Percentiles rank a stretch among this genome's conserved stretches.
Evolutionary conservation across 495 filamentous ascomycete genomes (phyloP).

Genomic region (Xylaria palmicola): DNA sequence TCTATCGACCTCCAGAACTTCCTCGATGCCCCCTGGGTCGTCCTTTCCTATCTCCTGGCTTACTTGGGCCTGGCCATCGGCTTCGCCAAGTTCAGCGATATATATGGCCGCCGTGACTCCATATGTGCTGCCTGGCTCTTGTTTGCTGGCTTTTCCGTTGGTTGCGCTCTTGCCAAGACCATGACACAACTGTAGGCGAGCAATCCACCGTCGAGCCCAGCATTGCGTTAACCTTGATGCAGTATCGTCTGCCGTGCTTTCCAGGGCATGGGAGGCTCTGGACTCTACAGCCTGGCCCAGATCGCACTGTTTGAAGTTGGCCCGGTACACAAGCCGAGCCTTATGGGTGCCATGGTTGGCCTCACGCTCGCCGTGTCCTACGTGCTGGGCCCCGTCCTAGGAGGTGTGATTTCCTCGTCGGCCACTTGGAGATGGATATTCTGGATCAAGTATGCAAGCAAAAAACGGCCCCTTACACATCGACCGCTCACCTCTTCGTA

Average conservation of each 20-base stretch:
- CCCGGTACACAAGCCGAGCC: conserved; percentile 44
- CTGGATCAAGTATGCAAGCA: conserved; percentile 60
- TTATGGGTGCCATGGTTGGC: conserved; percentile 45
- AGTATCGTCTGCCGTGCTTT: conserved; percentile 61
- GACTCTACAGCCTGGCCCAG: conserved; percentile 56
- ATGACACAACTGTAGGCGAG: conserved; percentile 54
- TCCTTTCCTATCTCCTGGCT: conserved; percentile 59
- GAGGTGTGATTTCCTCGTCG: conserved; percentile 63
- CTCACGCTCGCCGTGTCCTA: conserved; percentile 46
- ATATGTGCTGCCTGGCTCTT: conserved; percentile 50
- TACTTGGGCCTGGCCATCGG: conserved; percentile 61
- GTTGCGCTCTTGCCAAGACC: conserved; percentile 52
- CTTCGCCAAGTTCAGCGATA: conserved; percentile 60
- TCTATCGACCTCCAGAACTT: conserved; percentile 54
- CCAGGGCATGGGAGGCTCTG: conserved; percentile 61
- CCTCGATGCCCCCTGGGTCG: conserved; percentile 55
- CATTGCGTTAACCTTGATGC: not conserved
- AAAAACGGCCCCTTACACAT: not conserved
- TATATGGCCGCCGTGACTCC: conserved; percentile 54
- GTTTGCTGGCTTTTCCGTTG: conserved; percentile 56
- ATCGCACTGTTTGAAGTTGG: conserved; percentile 56
- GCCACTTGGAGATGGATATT: conserved; percentile 69
- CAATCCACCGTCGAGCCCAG: not conserved
- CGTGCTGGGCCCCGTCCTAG: conserved; percentile 64
- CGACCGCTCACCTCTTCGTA: not conserved